Evolutionary conservation across 768 basidiomycete species (phyloP), one percentile per base, ranked within the genome.

Genomic region (Hypholoma fasciculare): DNA sequence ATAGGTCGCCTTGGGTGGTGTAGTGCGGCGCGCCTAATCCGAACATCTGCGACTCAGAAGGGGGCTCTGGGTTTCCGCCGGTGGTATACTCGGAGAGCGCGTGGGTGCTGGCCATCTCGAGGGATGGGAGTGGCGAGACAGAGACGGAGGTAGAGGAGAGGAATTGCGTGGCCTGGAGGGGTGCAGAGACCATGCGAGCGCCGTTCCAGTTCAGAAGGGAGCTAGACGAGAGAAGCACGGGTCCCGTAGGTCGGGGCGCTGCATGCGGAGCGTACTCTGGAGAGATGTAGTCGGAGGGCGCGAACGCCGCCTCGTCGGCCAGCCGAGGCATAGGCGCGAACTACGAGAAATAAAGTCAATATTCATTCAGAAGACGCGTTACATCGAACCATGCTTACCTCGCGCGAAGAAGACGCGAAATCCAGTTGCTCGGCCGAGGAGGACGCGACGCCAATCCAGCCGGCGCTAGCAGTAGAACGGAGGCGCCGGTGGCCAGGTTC

Each of bases 201-300:
- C 69, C 72, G 56, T 77, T 74, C 79, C 79, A 80, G 44, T 69
- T 67, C 13, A 69, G 56, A 39, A 80, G 65, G n/a, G 79, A 76
- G 4, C 78, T 77, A 69, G 59, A 48, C 23, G 51, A 44, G 17
- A 43, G 38, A n/a, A 38, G n/a, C 12, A 34, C 16, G 6, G 56
- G 27, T 27, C 20, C 40, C 40, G 37, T 17, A 42, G 19, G 43
- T 8, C 51, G 54, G 19, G 60, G 40, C 16, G 52, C 61, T 2
- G 60, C 50, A 39, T 8, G 59, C 42, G 17, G 65, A 17, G 34
- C 38, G 48, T 49, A 48, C 23, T 47, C 47, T 23, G 60, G 34
- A 8, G 66, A 60, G 53, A 66, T 46, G 44, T 52, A 58, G 42
- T 51, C 51, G 2, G 64, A 62, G 44, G 61, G 40, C 12, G 50